Conservation (phyloP, 164 flowering plant genomes). For the Malania oleifera region DNA sequence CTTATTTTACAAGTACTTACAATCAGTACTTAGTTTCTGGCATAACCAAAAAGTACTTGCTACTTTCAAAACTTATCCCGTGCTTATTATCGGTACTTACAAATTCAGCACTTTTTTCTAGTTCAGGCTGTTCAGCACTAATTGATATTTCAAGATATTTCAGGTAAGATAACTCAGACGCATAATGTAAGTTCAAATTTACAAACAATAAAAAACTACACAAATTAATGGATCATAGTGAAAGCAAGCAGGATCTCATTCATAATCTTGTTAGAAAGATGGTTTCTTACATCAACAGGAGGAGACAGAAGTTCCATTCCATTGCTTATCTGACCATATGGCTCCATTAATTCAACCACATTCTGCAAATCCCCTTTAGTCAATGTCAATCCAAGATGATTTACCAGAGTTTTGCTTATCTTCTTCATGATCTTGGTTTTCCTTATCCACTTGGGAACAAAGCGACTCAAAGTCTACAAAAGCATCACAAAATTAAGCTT, state of each 20-base stretch:
- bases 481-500: neutral
- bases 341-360: constrained; percentile 94
- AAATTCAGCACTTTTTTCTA: too few species aligned
- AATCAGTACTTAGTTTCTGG: too few species aligned
- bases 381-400: constrained; percentile 85
- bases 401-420: constrained; percentile 60
- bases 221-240: neutral
- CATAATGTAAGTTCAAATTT: neutral
- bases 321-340: constrained; percentile 86
- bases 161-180: neutral
- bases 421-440: constrained; percentile 46
- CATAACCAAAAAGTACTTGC: too few species aligned
- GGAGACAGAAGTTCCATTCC: constrained; percentile 82
- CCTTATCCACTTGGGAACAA: constrained; percentile 65
- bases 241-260: neutral
- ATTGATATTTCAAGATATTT: neutral
- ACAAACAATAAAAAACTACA: neutral
- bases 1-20: too few species aligned
- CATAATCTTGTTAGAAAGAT: neutral
- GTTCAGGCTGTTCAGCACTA: too few species aligned
- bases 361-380: constrained; percentile 68
- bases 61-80: too few species aligned
- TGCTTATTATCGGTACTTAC: too few species aligned
- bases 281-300: constrained; percentile 79
- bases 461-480: constrained; percentile 59